phyloP scores from a whole-genome alignment of 192 early-diverging fungal species.

The Gamsiella multidivaricata region DNA sequence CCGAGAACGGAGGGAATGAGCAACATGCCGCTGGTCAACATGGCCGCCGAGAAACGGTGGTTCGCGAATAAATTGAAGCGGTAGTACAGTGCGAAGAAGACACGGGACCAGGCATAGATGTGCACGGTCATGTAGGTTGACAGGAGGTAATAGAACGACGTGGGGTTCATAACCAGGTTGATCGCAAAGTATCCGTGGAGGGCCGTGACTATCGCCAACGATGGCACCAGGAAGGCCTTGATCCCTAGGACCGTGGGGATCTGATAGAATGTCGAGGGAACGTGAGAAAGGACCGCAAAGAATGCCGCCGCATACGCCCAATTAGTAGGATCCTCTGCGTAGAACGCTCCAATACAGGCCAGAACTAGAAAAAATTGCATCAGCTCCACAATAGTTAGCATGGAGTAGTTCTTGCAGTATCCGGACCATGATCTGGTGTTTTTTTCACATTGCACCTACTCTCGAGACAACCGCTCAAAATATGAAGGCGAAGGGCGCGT shows the following conservation, averaged over 20 bases:
- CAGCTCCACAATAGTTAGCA: neutral
- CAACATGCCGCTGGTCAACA: constrained; percentile 50
- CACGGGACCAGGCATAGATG: constrained; percentile 53
- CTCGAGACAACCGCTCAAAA: constrained; percentile 42
- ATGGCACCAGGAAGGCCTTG: constrained; percentile 50
- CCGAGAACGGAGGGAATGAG: constrained; percentile 41
- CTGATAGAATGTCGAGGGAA: constrained; percentile 48
- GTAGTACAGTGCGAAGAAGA: constrained; percentile 50
- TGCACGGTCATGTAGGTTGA: constrained; percentile 51
- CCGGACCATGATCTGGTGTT: neutral
- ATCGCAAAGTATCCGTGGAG: constrained; percentile 46
- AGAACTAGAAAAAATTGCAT: constrained; percentile 25
- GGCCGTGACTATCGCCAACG: constrained; percentile 30
- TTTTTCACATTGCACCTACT: constrained; percentile 31
- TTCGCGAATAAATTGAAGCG: constrained; percentile 41
- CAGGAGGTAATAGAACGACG: constrained; percentile 39
- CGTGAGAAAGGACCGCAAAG: constrained; percentile 32
- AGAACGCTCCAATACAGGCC: constrained; percentile 35
- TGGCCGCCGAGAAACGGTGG: constrained; percentile 48
- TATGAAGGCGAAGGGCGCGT: constrained; percentile 38
- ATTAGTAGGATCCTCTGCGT: constrained; percentile 44
- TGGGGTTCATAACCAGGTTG: constrained; percentile 41
- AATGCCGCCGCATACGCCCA: constrained; percentile 30
- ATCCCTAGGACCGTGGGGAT: constrained; percentile 49
- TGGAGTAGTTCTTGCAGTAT: neutral